These are phyloP conservation scores for Neophaeococcomyces aloes DNA, from an alignment of 2,329 filamentous ascomycete genomes.

Conservation along the genomic window DNA sequence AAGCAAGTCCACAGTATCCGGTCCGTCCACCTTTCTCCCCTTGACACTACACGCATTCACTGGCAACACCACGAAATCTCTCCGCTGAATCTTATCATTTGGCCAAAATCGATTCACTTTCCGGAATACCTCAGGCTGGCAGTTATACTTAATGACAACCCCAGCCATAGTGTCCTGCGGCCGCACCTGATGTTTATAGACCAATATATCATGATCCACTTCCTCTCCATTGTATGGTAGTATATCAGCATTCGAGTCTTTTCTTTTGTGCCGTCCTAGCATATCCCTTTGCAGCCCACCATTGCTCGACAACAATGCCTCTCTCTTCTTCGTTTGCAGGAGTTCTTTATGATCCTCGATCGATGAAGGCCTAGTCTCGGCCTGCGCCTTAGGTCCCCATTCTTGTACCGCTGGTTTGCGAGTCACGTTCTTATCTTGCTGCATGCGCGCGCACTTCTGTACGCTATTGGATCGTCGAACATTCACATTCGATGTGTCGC, in stretches of 20 bases:
- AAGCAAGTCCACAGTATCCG: slow-evolving; percentile 11
- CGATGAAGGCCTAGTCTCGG: slow-evolving; percentile 23
- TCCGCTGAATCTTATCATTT: slow-evolving; percentile 76
- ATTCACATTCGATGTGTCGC: slow-evolving; percentile 25
- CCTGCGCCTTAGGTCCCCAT: slow-evolving; percentile 33
- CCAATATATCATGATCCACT: slow-evolving; percentile 63
- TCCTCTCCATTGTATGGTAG: slow-evolving; percentile 31
- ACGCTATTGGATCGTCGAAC: slow-evolving; percentile 20
- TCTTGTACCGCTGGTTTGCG: slow-evolving; percentile 12
- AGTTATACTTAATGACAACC: slow-evolving; percentile 81
- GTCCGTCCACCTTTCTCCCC: slow-evolving; percentile 22
- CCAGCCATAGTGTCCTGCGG: slow-evolving; percentile 81
- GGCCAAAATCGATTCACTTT: slow-evolving; percentile 93
- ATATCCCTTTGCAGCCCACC: slow-evolving; percentile 25
- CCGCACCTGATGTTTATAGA: slow-evolving; percentile 80
- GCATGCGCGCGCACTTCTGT: slow-evolving; percentile 16
- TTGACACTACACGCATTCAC: slow-evolving; percentile 83
- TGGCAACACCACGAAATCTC: slow-evolving; percentile 70
- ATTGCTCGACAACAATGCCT: slow-evolving; percentile 35
- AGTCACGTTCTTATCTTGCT: slow-evolving; percentile 26
- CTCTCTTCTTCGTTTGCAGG: slow-evolving; percentile 39
- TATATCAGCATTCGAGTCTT: slow-evolving; percentile 32
- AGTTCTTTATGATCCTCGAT: slow-evolving; percentile 36
- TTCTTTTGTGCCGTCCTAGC: slow-evolving; percentile 34
- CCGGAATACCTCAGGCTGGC: slow-evolving; percentile 68